phyloP scores from a whole-genome alignment of 805 yeast species.

The Kodamaea sagamina region DNA sequence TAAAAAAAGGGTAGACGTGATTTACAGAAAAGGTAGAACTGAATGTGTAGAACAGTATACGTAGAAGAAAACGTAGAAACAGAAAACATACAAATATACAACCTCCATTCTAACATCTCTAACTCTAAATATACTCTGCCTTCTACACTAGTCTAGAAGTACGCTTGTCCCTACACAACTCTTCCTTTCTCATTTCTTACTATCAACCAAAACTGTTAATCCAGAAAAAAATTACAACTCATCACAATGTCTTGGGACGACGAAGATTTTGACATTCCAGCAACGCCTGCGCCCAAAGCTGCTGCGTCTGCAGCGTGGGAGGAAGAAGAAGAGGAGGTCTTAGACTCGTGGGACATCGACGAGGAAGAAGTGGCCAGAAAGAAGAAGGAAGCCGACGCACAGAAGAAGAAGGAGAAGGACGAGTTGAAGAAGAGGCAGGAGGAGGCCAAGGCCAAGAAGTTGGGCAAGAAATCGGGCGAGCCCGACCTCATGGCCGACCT shows the following conservation, averaged over 20 bases:
- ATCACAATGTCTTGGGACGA: slow-evolving; percentile 66
- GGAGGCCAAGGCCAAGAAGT: slow-evolving; percentile 51
- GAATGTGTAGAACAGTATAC: too few relatives aligned
- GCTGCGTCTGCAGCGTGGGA: slow-evolving; percentile 65
- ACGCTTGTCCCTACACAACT: too few relatives aligned
- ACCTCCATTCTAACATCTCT: too few relatives aligned
- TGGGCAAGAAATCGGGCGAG: slow-evolving; percentile 40
- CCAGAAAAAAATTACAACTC: slow-evolving; percentile 8
- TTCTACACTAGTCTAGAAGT: too few relatives aligned
- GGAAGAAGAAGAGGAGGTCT: slow-evolving; percentile 71
- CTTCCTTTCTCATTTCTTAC: too few relatives aligned
- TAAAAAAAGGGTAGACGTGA: too few relatives aligned
- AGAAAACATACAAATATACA: too few relatives aligned
- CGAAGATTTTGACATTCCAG: slow-evolving; percentile 81
- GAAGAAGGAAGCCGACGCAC: slow-evolving; percentile 44
- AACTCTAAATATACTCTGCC: too few relatives aligned
- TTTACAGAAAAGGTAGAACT: too few relatives aligned
- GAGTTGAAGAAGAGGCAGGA: slow-evolving; percentile 44
- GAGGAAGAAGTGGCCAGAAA: slow-evolving; percentile 65
- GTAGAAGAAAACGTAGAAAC: too few relatives aligned
- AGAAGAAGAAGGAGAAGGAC: slow-evolving; percentile 44
- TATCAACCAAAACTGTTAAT: not conserved
- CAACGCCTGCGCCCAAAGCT: slow-evolving; percentile 38
- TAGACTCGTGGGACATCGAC: slow-evolving; percentile 87
- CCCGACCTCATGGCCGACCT: slow-evolving; percentile 54